A percentile compares a stretch with the other conserved stretches of the same genome.
These are phyloP conservation scores for Starmerella riodocensis DNA, from an alignment of 805 yeast species.

Conservation along the genomic window DNA sequence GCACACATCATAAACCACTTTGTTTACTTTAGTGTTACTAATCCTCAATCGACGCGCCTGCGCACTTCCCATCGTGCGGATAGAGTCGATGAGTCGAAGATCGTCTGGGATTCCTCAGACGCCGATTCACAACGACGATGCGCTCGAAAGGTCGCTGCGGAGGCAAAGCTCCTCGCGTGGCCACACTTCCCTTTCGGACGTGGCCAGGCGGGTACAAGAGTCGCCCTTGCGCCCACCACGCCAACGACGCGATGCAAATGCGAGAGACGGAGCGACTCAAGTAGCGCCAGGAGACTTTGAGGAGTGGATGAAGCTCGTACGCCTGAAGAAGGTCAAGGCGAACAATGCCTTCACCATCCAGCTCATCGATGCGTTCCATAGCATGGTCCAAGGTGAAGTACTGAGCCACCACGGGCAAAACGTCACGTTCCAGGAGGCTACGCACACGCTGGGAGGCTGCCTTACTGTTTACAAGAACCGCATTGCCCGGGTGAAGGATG, in stretches of 20 bases:
- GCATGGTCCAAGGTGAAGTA: slow-evolving; percentile 35
- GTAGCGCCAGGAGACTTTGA: slow-evolving; percentile 37
- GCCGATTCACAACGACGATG: slow-evolving; percentile 15
- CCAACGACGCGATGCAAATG: too few relatives aligned
- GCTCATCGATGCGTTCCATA: slow-evolving; percentile 82
- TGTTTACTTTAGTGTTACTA: too few relatives aligned
- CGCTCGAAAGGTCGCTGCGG: slow-evolving; percentile 10
- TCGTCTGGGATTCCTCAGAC: slow-evolving; percentile 9
- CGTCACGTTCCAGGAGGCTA: slow-evolving; percentile 80
- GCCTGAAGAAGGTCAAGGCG: slow-evolving; percentile 71
- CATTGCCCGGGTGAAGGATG: slow-evolving; percentile 82
- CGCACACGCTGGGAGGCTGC: slow-evolving; percentile 87
- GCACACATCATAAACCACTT: too few relatives aligned
- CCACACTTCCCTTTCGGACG: slow-evolving; percentile 8
- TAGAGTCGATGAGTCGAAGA: slow-evolving; percentile 1
- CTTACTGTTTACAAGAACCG: slow-evolving; percentile 83
- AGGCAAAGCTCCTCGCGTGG: slow-evolving; percentile 8
- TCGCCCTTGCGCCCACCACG: slow-evolving; percentile 8
- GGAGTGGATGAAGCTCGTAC: slow-evolving; percentile 60
- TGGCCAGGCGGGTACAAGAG: slow-evolving; percentile 14
- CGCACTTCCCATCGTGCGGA: too few relatives aligned
- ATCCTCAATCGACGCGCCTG: too few relatives aligned
- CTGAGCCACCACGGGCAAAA: slow-evolving; percentile 50
- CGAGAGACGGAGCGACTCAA: too few relatives aligned
- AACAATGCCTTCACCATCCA: slow-evolving; percentile 85